Evolutionary conservation across 2,329 filamentous ascomycete genomes (phyloP), one percentile per base, ranked within the genome.

Genomic region (Colletotrichum abscissum): DNA sequence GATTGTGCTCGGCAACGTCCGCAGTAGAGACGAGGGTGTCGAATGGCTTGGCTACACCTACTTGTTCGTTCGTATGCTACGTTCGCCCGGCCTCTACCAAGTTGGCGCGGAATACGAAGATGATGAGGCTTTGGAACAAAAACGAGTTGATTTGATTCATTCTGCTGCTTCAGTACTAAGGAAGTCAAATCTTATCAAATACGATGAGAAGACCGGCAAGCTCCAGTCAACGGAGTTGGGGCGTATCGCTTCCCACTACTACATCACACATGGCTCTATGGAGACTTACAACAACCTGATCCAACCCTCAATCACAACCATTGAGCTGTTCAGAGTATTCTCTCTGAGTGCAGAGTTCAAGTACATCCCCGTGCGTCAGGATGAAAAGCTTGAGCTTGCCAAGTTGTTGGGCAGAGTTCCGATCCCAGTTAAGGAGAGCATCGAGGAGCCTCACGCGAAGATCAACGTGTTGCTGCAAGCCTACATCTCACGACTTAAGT

Each of bases 1-100:
- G 81, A 89, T 99, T 78, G 97, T 99, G 11, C 89, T 99, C 24
- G 97, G 97, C 64, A 99, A 98, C 78, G 91, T 99, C 30, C 92
- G 96, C 69, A 95, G 88, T 74, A 92, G 97, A 72, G 96, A 99
- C 77, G 97, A 99, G 80, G 97, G 94, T 77, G 97, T 99, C n/a
- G 95, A 99, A 80, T 99, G 97, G 97, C 90, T 99, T 42, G 96
- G 97, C 14, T 99, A 99, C 82, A 98, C 96, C 0, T 99, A 99
- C 82, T 91, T 99, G 22, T 99, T 98, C 80, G 95, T 99, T 67
- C 94, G 97, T 63, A 99, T 99, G 97, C 89, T 99, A 75, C 92
- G 97, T 35, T 98, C 96, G 2, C 97, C 97, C 46, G 96, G 95
- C 0, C 86, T 99, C 14, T 99, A 99, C 81, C 96, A 97, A 79